These are phyloP conservation scores for Takakia lepidozioides DNA, from an alignment of 225 moss, liverwort and hornwort genomes.

Conservation along the genomic window DNA sequence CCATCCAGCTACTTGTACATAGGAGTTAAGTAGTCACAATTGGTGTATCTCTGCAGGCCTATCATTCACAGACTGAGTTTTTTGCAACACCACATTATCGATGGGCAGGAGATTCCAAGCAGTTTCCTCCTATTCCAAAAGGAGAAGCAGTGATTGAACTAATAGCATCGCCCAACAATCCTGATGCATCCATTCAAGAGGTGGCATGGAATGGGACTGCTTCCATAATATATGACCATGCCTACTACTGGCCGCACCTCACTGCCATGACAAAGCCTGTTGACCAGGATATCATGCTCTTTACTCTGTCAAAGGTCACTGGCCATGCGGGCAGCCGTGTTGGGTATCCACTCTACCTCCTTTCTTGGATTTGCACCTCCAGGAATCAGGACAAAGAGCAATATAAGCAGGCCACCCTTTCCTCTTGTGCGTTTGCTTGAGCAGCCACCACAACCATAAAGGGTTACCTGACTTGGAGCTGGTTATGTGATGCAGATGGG, in stretches of 20 bases:
- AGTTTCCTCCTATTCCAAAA: conserved; percentile 5
- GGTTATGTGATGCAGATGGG: conserved; percentile 41
- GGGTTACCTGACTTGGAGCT: conserved; percentile 8
- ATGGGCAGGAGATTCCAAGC: conserved; percentile 41
- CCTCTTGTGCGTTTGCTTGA: too few species aligned
- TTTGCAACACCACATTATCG: conserved; percentile 21
- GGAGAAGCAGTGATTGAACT: conserved; percentile 30
- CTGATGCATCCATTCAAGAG: conserved; percentile 34
- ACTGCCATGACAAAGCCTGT: conserved; percentile 28
- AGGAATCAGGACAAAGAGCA: too few species aligned
- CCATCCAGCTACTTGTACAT: too few species aligned
- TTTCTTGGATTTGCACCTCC: neutral
- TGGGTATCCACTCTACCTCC: conserved; percentile 21
- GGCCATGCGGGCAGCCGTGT: conserved; percentile 73
- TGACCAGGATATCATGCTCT: conserved; percentile 61
- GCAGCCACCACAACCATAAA: too few species aligned
- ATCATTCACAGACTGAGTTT: conserved; percentile 12
- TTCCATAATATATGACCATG: conserved; percentile 43
- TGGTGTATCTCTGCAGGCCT: conserved; percentile 27
- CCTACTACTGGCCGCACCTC: conserved; percentile 73
- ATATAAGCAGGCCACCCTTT: neutral
- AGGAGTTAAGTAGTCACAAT: too few species aligned
- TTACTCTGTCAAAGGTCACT: conserved; percentile 58
- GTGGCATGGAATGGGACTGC: conserved; percentile 27
- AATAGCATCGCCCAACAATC: conserved; percentile 71